Conservation (phyloP, 2,329 filamentous ascomycete species). For the Emydomyces testavorans region DNA sequence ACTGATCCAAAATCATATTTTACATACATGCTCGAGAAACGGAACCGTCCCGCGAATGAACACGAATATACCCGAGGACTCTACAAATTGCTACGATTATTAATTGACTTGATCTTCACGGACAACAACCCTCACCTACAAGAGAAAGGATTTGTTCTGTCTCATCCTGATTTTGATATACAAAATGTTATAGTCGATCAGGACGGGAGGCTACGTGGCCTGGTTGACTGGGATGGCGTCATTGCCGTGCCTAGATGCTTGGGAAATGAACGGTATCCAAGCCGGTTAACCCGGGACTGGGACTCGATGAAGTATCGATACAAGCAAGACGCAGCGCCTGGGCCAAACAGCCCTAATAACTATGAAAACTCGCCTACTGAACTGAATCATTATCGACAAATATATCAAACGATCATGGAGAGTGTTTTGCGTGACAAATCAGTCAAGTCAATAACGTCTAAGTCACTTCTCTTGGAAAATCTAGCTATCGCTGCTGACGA, state of each 20-base stretch:
- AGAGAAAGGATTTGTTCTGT: slow-evolving; percentile 8
- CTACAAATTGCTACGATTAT: slow-evolving; percentile 9
- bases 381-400: slow-evolving; percentile 7
- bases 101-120: slow-evolving; percentile 7
- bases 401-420: background rate
- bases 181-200: slow-evolving; percentile 13
- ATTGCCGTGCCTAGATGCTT: slow-evolving; percentile 10
- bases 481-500: slow-evolving; percentile 10
- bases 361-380: slow-evolving; percentile 7
- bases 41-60: slow-evolving; percentile 1
- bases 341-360: slow-evolving; percentile 10
- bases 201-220: slow-evolving; percentile 11
- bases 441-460: slow-evolving; percentile 1
- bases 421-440: background rate
- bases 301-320: slow-evolving; percentile 12
- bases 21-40: slow-evolving; percentile 8
- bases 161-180: slow-evolving; percentile 13
- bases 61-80: slow-evolving; percentile 4
- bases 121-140: background rate
- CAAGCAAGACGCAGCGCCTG: slow-evolving; percentile 30
- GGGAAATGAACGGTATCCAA: slow-evolving; percentile 15
- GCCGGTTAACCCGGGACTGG: slow-evolving; percentile 16
- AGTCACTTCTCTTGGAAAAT: slow-evolving; percentile 9
- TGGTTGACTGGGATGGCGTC: slow-evolving; percentile 16
- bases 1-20: slow-evolving; percentile 7